Conservation (phyloP, 257 asterid species). For the Leonotis leonurus region DNA sequence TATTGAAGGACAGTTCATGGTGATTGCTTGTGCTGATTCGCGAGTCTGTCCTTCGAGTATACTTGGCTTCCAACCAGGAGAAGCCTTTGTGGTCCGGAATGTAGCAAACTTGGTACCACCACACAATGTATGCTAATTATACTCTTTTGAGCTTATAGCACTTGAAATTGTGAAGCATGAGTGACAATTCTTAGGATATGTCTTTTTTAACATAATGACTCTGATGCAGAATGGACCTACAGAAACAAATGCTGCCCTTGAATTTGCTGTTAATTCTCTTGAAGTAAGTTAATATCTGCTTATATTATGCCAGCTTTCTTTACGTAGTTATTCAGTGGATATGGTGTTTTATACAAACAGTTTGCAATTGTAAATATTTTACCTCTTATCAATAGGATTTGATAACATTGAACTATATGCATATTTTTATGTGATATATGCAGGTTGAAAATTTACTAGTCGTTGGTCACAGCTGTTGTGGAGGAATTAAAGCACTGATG, state of each 20-base stretch:
- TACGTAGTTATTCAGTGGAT: neutral
- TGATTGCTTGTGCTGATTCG: conserved; percentile 96
- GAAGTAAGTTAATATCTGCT: conserved; percentile 45
- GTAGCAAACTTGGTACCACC: conserved; percentile 94
- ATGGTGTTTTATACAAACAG: neutral
- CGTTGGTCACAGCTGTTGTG: conserved; percentile 94
- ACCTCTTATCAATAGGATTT: neutral
- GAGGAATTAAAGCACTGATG: conserved; percentile 94
- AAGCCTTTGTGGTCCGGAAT: conserved; percentile 84
- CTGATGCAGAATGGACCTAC: conserved; percentile 79
- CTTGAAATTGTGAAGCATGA: conserved; percentile 1
- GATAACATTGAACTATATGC: neutral
- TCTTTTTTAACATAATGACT: neutral
- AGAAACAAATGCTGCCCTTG: conserved; percentile 97
- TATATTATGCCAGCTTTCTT: neutral
- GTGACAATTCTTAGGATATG: neutral
- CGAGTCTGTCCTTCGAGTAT: conserved; percentile 92
- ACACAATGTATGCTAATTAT: conserved; percentile 44
- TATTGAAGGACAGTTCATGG: conserved; percentile 76
- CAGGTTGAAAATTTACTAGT: conserved; percentile 85
- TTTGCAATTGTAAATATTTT: neutral
- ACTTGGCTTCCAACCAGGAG: conserved; percentile 93
- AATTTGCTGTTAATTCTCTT: conserved; percentile 82
- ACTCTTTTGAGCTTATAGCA: neutral
- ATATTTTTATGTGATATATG: neutral